phyloP scores from a whole-genome alignment of 257 asterid genomes.

The Penstemon barbatus region DNA sequence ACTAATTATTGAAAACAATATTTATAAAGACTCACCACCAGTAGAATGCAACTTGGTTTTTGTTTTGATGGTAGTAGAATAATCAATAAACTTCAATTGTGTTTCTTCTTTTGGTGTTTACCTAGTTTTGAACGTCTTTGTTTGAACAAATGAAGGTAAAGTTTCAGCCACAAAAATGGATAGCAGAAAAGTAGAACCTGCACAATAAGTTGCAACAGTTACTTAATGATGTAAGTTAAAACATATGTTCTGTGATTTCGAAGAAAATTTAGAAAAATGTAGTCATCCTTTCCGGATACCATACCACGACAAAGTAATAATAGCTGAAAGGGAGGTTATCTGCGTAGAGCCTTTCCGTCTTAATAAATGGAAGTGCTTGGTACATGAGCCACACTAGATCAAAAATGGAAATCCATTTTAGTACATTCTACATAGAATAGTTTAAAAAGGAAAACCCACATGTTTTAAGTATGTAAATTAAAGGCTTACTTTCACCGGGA shows the following conservation, averaged over 20 bases:
- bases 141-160: constrained; percentile 84
- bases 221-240: neutral
- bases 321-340: constrained; percentile 70
- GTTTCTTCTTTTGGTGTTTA: constrained; percentile 61
- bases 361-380: constrained; percentile 78
- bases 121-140: constrained; percentile 81
- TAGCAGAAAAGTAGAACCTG: constrained; percentile 75
- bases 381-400: constrained; percentile 90
- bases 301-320: constrained; percentile 59
- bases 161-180: constrained; percentile 88
- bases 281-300: neutral
- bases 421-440: neutral
- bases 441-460: neutral
- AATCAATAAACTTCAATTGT: constrained; percentile 28
- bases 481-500: constrained; percentile 88
- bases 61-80: constrained; percentile 11
- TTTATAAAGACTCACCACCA: neutral
- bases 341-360: constrained; percentile 61
- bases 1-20: neutral
- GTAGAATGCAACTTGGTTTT: neutral
- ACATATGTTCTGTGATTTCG: too few relatives aligned
- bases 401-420: constrained; percentile 8
- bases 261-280: neutral
- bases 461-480: constrained; percentile 1
- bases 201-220: constrained; percentile 20